These are phyloP conservation scores for Chaetomiaceae sp. DNA, from an alignment of 2,329 filamentous ascomycete genomes.

Conservation along the genomic window DNA sequence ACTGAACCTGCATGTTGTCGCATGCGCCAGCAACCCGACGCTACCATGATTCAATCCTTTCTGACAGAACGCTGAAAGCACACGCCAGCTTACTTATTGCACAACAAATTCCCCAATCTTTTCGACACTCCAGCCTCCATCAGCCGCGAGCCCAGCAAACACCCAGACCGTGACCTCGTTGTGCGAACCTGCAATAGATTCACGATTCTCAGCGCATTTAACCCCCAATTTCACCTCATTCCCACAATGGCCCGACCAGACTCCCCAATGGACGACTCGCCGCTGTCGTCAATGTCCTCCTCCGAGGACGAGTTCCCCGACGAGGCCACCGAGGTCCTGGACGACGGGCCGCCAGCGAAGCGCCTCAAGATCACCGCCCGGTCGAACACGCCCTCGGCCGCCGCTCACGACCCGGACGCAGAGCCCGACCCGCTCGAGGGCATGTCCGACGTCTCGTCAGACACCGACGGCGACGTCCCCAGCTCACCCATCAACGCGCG, in stretches of 20 bases:
- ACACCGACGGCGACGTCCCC: conserved; percentile 82
- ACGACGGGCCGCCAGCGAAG: conserved; percentile 43
- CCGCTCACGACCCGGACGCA: conserved; percentile 42
- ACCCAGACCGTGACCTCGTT: background rate
- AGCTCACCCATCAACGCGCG: conserved; percentile 64
- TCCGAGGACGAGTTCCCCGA: conserved; percentile 46
- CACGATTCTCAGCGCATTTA: background rate
- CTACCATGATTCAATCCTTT: too few relatives aligned
- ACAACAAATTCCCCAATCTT: too few relatives aligned
- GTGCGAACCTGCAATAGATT: background rate
- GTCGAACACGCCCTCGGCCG: conserved; percentile 44
- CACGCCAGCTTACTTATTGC: too few relatives aligned
- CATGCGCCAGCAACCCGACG: too few relatives aligned
- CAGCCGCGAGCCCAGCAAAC: background rate
- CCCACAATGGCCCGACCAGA: conserved; percentile 17
- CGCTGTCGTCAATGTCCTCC: conserved; percentile 44
- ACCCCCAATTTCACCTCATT: too few relatives aligned
- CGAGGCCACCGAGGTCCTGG: conserved; percentile 41
- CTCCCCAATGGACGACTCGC: conserved; percentile 42
- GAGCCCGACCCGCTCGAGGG: conserved; percentile 52
- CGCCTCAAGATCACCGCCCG: conserved; percentile 40
- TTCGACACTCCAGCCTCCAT: too few relatives aligned
- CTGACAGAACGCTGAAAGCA: too few relatives aligned
- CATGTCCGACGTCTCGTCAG: conserved; percentile 75
- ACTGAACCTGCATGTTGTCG: too few relatives aligned